phyloP scores from a whole-genome alignment of 164 flowering plant genomes.

The Dillenia turbinata region DNA sequence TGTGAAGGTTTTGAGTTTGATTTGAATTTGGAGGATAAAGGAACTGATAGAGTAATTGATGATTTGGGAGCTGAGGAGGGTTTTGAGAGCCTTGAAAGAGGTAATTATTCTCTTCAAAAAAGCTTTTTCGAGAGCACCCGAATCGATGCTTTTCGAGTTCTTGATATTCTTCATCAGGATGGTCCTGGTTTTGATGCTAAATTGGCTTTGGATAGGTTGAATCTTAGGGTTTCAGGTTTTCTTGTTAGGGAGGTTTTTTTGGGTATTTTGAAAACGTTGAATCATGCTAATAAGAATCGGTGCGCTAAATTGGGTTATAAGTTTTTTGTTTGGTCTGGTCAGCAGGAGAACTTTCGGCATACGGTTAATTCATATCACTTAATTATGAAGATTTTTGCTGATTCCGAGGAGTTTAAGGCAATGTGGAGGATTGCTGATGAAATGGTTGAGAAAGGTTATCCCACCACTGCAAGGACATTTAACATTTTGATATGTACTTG shows the following conservation, averaged over 20 bases:
- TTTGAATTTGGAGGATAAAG: no score
- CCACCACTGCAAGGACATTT: constrained; percentile 68
- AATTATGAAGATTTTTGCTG: constrained; percentile 76
- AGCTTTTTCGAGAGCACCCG: constrained; percentile 26
- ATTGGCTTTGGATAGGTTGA: constrained; percentile 43
- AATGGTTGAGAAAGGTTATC: constrained; percentile 73
- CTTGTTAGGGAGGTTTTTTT: constrained; percentile 70
- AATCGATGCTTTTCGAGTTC: constrained; percentile 40
- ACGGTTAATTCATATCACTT: constrained; percentile 60
- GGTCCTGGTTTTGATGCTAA: constrained; percentile 69
- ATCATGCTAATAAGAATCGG: constrained; percentile 32
- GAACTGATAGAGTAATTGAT: no score
- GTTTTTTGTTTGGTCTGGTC: constrained; percentile 76
- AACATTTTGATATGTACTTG: constrained; percentile 78
- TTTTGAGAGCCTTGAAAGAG: no score
- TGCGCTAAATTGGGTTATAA: constrained; percentile 71
- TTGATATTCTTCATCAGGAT: constrained; percentile 59
- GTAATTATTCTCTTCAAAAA: constrained; percentile 13
- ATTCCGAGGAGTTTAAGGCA: constrained; percentile 63
- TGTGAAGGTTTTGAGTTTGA: no score
- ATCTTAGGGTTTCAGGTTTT: constrained; percentile 41
- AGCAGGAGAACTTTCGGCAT: constrained; percentile 56
- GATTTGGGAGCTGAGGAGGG: no score
- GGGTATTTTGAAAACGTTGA: constrained; percentile 43
- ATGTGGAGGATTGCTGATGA: constrained; percentile 85